phyloP scores from a whole-genome alignment of 208 protist genomes.

The Acanthamoeba lenticulata region DNA sequence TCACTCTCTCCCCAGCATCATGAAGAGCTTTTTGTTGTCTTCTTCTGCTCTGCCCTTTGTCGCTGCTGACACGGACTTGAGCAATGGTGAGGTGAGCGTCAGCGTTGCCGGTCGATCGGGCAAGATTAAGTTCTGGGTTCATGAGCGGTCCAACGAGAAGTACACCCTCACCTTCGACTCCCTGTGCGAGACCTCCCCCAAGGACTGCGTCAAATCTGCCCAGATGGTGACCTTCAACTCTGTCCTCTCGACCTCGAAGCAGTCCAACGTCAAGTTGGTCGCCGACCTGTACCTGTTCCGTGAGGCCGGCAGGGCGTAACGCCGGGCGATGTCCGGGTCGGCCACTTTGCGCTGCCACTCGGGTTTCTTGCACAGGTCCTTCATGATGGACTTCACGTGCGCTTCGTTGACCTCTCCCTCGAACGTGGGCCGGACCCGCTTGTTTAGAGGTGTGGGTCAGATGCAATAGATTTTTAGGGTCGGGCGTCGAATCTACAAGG shows the following conservation, averaged over 20 bases:
- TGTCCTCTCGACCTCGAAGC: background rate
- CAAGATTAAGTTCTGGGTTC: slow-evolving; percentile 16
- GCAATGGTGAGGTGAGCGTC: background rate
- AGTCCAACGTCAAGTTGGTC: background rate
- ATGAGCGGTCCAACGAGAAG: background rate
- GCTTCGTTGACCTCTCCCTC: background rate
- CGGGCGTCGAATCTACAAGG: no score
- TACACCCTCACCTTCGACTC: background rate
- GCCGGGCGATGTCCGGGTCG: background rate
- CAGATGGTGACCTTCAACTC: background rate
- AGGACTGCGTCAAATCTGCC: background rate
- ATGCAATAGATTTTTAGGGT: no score
- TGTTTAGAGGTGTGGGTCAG: no score
- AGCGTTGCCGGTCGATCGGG: background rate
- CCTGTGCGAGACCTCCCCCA: background rate
- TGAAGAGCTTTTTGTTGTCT: no score
- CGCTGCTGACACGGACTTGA: background rate
- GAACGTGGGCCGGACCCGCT: no score
- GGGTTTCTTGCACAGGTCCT: background rate
- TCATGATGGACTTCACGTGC: background rate
- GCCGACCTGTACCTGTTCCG: slow-evolving; percentile 20
- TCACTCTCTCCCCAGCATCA: no score
- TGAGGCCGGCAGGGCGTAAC: background rate
- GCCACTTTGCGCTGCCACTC: background rate
- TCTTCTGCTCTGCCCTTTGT: background rate